phyloP scores from a whole-genome alignment of 148 eudicot species.

The Euryodendron excelsum region DNA sequence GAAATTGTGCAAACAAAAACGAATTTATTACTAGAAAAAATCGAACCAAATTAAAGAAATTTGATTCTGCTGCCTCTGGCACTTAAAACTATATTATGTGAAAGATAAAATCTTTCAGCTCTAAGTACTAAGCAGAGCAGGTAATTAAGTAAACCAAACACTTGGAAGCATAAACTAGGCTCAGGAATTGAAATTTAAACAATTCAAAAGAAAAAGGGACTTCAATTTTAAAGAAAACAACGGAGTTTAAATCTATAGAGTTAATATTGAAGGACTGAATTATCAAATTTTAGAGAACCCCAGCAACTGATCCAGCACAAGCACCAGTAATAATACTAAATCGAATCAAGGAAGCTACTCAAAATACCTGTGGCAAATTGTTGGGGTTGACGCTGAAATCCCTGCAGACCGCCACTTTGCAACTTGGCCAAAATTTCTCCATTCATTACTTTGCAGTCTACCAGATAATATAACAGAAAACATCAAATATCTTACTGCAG shows the following conservation, averaged over 20 bases:
- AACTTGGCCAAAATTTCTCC: conserved; percentile 26
- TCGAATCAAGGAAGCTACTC: not conserved
- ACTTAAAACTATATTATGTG: not conserved
- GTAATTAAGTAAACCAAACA: not conserved
- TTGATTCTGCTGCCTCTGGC: not conserved
- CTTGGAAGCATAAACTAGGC: not conserved
- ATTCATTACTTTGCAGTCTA: conserved; percentile 31
- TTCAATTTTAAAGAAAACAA: not conserved
- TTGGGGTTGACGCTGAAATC: conserved; percentile 34
- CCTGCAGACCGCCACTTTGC: conserved; percentile 26
- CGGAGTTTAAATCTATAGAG: not conserved
- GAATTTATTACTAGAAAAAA: not conserved
- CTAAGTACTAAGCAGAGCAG: not conserved
- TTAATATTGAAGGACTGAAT: too few species aligned
- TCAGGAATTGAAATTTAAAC: not conserved
- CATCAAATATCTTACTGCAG: not conserved
- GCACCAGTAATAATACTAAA: not conserved
- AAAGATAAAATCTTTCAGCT: too few species aligned
- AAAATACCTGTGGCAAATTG: conserved; percentile 44
- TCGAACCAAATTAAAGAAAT: not conserved
- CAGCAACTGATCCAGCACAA: not conserved
- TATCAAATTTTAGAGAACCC: too few species aligned
- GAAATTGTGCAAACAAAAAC: not conserved
- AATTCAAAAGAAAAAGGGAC: not conserved
- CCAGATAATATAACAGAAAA: not conserved